These are phyloP conservation scores for Candida ascalaphidarum DNA, from an alignment of 805 yeast genomes.

Conservation along the genomic window DNA sequence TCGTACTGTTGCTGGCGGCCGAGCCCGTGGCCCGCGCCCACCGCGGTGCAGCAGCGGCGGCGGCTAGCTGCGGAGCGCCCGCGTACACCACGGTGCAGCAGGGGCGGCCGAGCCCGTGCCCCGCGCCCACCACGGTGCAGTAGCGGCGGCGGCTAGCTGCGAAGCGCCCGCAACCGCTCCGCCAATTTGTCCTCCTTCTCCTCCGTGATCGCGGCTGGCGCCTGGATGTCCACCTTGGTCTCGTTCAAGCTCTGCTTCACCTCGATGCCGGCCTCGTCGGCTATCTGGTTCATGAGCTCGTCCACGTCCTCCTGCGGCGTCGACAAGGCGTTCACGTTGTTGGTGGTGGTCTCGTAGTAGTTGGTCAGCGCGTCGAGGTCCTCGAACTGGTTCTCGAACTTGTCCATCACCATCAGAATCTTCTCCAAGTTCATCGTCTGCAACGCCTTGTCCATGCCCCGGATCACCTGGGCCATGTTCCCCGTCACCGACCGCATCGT, in stretches of 20 bases:
- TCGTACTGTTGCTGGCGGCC: no score
- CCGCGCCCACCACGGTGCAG: no score
- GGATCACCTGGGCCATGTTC: constrained; percentile 87
- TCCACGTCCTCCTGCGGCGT: constrained; percentile 97
- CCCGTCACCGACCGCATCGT: constrained; percentile 95
- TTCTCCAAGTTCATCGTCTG: constrained; percentile 92
- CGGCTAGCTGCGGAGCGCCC: constrained; percentile 59
- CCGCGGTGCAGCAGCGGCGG: no score
- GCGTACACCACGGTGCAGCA: constrained; percentile 80
- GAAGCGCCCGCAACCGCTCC: constrained; percentile 79
- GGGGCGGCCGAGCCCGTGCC: no score
- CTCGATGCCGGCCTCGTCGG: constrained; percentile 96
- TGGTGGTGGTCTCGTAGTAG: constrained; percentile 86
- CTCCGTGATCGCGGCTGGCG: constrained; percentile 38
- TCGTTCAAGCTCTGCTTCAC: constrained; percentile 75
- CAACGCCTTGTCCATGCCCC: constrained; percentile 94
- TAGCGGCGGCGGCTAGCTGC: constrained; percentile 32
- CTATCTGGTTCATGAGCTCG: constrained; percentile 79
- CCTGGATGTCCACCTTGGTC: constrained; percentile 40
- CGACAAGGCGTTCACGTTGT: constrained; percentile 75
- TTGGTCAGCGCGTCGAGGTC: constrained; percentile 91
- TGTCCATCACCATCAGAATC: constrained; percentile 93
- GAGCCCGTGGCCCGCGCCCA: no score
- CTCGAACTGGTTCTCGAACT: constrained; percentile 92
- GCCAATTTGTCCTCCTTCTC: constrained; percentile 85